phyloP scores from a whole-genome alignment of 176 grass and related monocot genomes.

The Aegilops tauschii region DNA sequence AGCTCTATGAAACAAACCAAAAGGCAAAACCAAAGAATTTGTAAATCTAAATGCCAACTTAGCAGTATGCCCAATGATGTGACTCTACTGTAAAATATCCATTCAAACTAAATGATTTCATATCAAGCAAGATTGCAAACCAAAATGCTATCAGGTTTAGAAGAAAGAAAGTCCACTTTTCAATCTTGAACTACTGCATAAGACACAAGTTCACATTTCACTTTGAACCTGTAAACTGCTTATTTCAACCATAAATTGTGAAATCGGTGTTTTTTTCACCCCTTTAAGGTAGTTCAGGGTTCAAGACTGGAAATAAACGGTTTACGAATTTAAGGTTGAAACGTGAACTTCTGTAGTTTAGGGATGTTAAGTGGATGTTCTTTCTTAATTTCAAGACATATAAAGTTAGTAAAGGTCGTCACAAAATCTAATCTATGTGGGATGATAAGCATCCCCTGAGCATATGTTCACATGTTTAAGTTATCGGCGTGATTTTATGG shows the following conservation, averaged over 20 bases:
- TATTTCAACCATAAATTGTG: neutral
- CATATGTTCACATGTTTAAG: neutral
- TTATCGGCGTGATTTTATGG: neutral
- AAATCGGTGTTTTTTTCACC: neutral
- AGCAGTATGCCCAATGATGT: neutral
- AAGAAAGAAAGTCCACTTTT: neutral
- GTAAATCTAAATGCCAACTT: neutral
- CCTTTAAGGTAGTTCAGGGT: neutral
- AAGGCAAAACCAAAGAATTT: neutral
- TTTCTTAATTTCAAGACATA: neutral
- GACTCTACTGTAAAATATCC: neutral
- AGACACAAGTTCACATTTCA: neutral
- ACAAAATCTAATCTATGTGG: neutral
- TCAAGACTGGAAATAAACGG: neutral
- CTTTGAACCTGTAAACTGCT: neutral
- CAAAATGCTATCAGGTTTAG: neutral
- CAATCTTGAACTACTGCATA: neutral
- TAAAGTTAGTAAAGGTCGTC: neutral
- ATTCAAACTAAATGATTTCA: conserved; percentile 17
- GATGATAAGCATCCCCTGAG: neutral
- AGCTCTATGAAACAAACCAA: conserved; percentile 15
- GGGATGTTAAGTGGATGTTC: neutral
- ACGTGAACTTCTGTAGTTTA: neutral
- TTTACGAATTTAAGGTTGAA: neutral
- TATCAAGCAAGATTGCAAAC: neutral